These are phyloP conservation scores for Coemansia aciculifera DNA, from an alignment of 192 early-diverging fungal genomes.

Conservation along the genomic window DNA sequence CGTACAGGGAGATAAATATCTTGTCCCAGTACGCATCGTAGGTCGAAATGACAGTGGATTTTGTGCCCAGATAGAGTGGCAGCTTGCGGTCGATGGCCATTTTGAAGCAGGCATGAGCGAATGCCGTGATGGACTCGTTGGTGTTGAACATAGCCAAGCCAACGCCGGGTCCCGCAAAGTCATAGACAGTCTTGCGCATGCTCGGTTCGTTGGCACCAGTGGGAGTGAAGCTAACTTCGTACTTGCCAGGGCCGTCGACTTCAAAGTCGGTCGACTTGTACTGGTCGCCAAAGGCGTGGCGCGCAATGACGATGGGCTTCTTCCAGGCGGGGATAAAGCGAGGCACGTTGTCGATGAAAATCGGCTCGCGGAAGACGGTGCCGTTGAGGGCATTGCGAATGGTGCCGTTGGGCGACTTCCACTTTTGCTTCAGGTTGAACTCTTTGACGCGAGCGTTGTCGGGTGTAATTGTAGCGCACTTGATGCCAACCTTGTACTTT, in stretches of 20 bases:
- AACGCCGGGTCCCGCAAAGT: conserved; percentile 87
- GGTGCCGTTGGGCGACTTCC: conserved; percentile 97
- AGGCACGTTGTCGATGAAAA: conserved; percentile 89
- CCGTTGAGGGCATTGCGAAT: conserved; percentile 96
- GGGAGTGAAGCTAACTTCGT: conserved; percentile 90
- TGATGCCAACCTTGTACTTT: conserved; percentile 98
- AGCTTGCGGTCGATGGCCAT: conserved; percentile 85
- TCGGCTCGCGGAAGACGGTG: conserved; percentile 98
- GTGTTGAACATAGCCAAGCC: conserved; percentile 98
- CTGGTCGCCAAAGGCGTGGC: conserved; percentile 98
- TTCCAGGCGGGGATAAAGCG: conserved; percentile 92
- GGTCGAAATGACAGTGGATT: conserved; percentile 95
- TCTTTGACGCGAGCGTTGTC: conserved; percentile 93
- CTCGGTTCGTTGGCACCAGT: conserved; percentile 65
- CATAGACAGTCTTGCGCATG: conserved; percentile 70
- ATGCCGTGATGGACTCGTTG: conserved; percentile 85
- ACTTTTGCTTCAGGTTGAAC: conserved; percentile 97
- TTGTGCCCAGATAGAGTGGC: conserved; percentile 94
- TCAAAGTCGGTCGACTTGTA: conserved; percentile 98
- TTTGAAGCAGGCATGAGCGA: conserved; percentile 95
- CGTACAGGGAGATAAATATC: conserved; percentile 92
- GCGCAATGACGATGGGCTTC: conserved; percentile 92
- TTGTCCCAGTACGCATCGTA: conserved; percentile 99
- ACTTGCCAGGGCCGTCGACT: conserved; percentile 83
- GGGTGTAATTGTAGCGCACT: conserved; percentile 99